These are phyloP conservation scores for Hylodesmum podocarpum DNA, from an alignment of 306 rosid species.

Conservation along the genomic window DNA sequence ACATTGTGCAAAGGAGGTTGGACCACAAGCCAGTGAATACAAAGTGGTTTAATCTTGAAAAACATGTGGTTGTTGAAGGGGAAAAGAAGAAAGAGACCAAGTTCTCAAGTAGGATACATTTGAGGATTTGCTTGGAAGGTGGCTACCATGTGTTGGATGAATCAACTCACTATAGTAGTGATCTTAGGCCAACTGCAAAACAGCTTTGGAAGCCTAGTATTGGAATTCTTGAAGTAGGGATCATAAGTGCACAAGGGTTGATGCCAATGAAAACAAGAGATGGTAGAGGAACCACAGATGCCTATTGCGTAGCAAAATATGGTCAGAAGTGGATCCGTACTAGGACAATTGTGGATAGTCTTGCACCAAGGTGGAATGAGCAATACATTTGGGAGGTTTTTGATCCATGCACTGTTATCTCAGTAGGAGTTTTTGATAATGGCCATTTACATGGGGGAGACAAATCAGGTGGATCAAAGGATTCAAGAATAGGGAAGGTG, in stretches of 20 bases:
- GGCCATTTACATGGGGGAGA: conserved; percentile 60
- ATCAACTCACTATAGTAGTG: conserved; percentile 78
- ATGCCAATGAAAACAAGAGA: conserved; percentile 75
- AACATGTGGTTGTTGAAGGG: conserved; percentile 54
- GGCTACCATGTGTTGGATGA: conserved; percentile 91
- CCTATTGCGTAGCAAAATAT: conserved; percentile 76
- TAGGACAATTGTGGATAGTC: conserved; percentile 64
- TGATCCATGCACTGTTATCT: conserved; percentile 74
- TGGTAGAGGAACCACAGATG: conserved; percentile 63
- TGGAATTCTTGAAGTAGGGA: conserved; percentile 72
- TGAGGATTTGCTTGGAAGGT: conserved; percentile 73
- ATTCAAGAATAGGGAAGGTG: conserved; percentile 75
- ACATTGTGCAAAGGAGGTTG: conserved; percentile 67
- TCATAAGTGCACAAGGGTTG: conserved; percentile 64
- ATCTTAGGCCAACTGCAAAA: conserved; percentile 83
- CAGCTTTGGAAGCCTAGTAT: conserved; percentile 74
- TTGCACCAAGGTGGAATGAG: conserved; percentile 77
- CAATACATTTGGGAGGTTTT: conserved; percentile 91
- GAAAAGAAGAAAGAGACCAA: conserved; percentile 61
- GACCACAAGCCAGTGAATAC: conserved; percentile 76
- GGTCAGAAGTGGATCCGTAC: conserved; percentile 89
- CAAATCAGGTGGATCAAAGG: conserved; percentile 52
- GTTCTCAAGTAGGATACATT: conserved; percentile 74
- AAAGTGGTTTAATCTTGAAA: conserved; percentile 81
- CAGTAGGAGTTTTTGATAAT: conserved; percentile 78